Percentiles rank a stretch among this genome's conserved stretches.
phyloP scores from a whole-genome alignment of 208 protist genomes.

The Acanthamoeba triangularis region DNA sequence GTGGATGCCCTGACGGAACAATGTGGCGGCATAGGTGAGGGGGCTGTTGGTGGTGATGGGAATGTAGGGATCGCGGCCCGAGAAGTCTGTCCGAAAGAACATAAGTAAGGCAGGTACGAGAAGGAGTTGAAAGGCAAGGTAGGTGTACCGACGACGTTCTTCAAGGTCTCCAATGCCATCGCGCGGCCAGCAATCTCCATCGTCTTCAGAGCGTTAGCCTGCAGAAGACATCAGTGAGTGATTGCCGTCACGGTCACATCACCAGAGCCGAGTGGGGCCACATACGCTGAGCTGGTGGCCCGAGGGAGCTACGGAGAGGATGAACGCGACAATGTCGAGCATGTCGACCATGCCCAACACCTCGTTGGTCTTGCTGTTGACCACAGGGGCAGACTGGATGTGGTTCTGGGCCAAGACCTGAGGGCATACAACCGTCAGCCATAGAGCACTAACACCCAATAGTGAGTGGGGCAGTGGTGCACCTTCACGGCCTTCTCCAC shows the following conservation, averaged over 20 bases:
- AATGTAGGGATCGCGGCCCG: conserved; percentile 69
- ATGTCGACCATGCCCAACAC: conserved; percentile 75
- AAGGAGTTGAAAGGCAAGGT: background rate
- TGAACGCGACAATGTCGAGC: conserved; percentile 71
- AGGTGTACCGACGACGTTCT: conserved; percentile 45
- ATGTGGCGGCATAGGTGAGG: background rate
- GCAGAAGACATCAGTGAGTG: background rate
- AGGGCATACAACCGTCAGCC: background rate
- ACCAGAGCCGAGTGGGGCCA: background rate
- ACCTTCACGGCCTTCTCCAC: conserved; percentile 64
- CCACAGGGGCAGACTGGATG: conserved; percentile 70
- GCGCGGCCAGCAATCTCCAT: conserved; percentile 72
- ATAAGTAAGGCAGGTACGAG: background rate
- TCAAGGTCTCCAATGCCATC: conserved; percentile 69
- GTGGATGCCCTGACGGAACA: conserved; percentile 68
- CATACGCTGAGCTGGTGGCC: conserved; percentile 26
- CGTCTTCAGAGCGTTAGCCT: conserved; percentile 51
- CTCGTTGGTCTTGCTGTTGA: conserved; percentile 72
- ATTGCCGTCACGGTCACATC: background rate
- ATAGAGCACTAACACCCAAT: background rate
- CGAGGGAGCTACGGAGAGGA: conserved; percentile 44
- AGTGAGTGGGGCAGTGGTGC: background rate
- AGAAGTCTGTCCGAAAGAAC: conserved; percentile 22
- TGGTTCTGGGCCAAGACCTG: conserved; percentile 28
- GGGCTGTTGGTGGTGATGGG: conserved; percentile 46